These are phyloP conservation scores for Tricholoma saponaceum DNA, from an alignment of 768 basidiomycete genomes.

Conservation along the genomic window DNA sequence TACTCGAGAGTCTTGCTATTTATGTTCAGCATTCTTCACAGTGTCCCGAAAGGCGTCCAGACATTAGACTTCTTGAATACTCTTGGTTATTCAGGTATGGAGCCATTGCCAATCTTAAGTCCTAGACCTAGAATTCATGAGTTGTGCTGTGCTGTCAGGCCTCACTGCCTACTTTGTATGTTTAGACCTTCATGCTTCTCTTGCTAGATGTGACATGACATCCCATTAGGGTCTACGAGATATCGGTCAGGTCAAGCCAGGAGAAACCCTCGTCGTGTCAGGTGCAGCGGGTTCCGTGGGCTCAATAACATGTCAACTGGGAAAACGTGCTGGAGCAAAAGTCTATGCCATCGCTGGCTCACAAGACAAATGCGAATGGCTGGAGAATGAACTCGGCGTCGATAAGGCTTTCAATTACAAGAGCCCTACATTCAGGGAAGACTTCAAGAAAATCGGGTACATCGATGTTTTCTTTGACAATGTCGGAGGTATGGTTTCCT, in stretches of 20 bases:
- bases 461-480: slow-evolving; percentile 88
- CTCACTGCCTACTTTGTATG: slow-evolving; percentile 88
- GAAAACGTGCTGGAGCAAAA: slow-evolving; percentile 71
- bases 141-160: slow-evolving; percentile 34
- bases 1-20: background rate
- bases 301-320: slow-evolving; percentile 79
- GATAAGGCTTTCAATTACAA: slow-evolving; percentile 89
- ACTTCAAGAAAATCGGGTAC: slow-evolving; percentile 75
- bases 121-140: background rate
- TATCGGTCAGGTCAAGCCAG: slow-evolving; percentile 73
- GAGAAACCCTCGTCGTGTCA: slow-evolving; percentile 81
- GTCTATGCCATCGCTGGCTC: slow-evolving; percentile 90
- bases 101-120: background rate
- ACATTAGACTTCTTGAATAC: slow-evolving; percentile 79
- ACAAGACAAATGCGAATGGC: slow-evolving; percentile 79
- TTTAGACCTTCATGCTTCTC: background rate
- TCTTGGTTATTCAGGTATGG: slow-evolving; percentile 66
- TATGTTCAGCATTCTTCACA: slow-evolving; percentile 17
- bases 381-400: slow-evolving; percentile 80
- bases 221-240: slow-evolving; percentile 69
- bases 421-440: slow-evolving; percentile 58
- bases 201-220: background rate
- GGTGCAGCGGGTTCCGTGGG: slow-evolving; percentile 93
- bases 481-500: slow-evolving; percentile 47
- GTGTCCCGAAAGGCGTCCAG: slow-evolving; percentile 54